These are phyloP conservation scores for Heterobasidion annosum DNA, from an alignment of 1,284 basidiomycete species.

Conservation along the genomic window DNA sequence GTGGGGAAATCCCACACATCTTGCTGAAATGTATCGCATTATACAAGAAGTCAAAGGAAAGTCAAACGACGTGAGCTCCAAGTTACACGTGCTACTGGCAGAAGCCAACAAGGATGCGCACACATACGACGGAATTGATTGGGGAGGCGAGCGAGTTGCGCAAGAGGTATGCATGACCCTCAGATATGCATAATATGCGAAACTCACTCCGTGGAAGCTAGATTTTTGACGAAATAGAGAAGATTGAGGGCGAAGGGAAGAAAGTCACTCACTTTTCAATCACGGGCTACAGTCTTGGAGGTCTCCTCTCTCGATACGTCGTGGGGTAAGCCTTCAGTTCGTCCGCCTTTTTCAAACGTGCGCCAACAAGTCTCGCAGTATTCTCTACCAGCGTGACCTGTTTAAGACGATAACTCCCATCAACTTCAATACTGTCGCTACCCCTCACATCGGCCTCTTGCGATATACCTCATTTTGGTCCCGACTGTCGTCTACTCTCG, in stretches of 20 bases:
- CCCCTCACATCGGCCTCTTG: constrained; percentile 70
- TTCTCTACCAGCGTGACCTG: constrained; percentile 62
- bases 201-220: constrained; percentile 16
- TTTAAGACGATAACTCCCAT: constrained; percentile 61
- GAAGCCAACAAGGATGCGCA: constrained; percentile 39
- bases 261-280: constrained; percentile 61
- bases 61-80: constrained; percentile 11
- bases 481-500: constrained; percentile 46
- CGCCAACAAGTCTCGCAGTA: constrained; percentile 18
- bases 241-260: constrained; percentile 41
- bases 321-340: constrained; percentile 43
- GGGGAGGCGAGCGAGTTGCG: constrained; percentile 53
- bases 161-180: constrained; percentile 43
- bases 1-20: constrained; percentile 68
- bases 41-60: constrained; percentile 27
- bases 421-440: constrained; percentile 79
- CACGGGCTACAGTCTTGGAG: constrained; percentile 77
- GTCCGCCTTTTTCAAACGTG: not conserved
- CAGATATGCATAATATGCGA: not conserved
- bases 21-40: constrained; percentile 35
- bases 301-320: constrained; percentile 71
- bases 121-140: constrained; percentile 61
- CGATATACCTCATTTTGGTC: constrained; percentile 56
- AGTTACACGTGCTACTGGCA: constrained; percentile 33
- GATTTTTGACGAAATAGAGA: constrained; percentile 43